These are phyloP conservation scores for Mallotus japonicus DNA, from an alignment of 441 rosid genomes.

Conservation along the genomic window DNA sequence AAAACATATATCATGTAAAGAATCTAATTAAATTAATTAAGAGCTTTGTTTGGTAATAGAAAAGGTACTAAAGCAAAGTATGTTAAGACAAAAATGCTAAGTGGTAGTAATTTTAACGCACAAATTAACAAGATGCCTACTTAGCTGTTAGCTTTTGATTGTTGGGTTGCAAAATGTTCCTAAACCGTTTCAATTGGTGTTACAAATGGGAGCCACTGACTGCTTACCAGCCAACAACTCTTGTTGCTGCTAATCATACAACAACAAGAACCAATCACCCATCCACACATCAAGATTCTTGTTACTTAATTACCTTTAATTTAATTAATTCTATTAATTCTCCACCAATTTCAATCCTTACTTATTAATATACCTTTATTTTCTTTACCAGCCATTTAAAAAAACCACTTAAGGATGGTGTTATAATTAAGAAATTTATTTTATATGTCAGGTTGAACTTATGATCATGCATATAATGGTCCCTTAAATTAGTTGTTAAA, in stretches of 20 bases:
- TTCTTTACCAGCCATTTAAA: too few species aligned
- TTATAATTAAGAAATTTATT: too few species aligned
- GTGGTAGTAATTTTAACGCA: constrained; percentile 21
- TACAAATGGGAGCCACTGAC: constrained; percentile 23
- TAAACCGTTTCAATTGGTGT: not conserved
- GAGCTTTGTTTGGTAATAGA: not conserved
- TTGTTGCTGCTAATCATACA: constrained; percentile 3
- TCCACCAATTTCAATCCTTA: too few species aligned
- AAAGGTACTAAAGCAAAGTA: not conserved
- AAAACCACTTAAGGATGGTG: too few species aligned
- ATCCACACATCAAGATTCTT: not conserved
- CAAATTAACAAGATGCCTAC: constrained; percentile 7
- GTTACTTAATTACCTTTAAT: not conserved
- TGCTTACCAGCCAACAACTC: constrained; percentile 32
- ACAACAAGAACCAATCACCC: not conserved
- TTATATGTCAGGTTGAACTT: too few species aligned
- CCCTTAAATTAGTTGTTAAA: too few species aligned
- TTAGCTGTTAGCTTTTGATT: constrained; percentile 2
- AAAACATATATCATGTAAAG: too few species aligned
- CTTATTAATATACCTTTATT: too few species aligned
- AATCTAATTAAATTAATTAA: too few species aligned
- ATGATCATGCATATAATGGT: too few species aligned
- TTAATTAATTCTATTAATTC: too few species aligned
- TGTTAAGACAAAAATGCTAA: not conserved
- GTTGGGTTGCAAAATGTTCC: not conserved